These are phyloP conservation scores for Xylaria curta DNA, from an alignment of 495 filamentous ascomycete species.

Conservation along the genomic window DNA sequence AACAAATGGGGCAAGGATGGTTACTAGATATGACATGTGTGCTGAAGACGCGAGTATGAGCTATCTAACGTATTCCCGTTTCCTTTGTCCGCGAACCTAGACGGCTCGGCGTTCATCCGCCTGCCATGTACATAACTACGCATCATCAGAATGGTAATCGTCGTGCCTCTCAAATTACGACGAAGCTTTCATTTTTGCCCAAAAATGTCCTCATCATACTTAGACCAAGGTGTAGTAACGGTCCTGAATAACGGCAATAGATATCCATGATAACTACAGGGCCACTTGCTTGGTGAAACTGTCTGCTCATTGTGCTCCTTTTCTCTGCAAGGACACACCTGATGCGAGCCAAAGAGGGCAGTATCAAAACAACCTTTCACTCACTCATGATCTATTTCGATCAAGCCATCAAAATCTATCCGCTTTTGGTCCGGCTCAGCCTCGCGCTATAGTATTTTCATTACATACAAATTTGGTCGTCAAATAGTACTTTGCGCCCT, in stretches of 20 bases:
- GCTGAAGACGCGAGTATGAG: constrained; percentile 16
- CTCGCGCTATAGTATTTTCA: background rate
- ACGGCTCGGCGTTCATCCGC: constrained; percentile 14
- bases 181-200: background rate
- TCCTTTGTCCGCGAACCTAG: constrained; percentile 22
- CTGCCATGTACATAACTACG: constrained; percentile 27
- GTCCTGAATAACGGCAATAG: background rate
- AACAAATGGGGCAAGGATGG: constrained; percentile 98
- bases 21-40: constrained; percentile 16
- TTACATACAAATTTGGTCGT: background rate
- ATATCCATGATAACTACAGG: background rate
- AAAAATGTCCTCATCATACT: background rate
- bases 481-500: no score
- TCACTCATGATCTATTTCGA: background rate
- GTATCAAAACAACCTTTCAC: background rate
- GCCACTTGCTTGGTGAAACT: background rate
- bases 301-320: background rate
- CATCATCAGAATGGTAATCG: constrained; percentile 16
- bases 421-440: background rate
- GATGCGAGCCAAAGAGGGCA: background rate
- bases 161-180: constrained; percentile 5
- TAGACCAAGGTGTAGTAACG: background rate
- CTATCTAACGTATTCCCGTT: constrained; percentile 12
- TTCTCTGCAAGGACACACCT: background rate
- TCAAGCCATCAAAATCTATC: background rate